Conservation (phyloP, 176 grass and related monocot genomes). For the Lolium multiflorum region DNA sequence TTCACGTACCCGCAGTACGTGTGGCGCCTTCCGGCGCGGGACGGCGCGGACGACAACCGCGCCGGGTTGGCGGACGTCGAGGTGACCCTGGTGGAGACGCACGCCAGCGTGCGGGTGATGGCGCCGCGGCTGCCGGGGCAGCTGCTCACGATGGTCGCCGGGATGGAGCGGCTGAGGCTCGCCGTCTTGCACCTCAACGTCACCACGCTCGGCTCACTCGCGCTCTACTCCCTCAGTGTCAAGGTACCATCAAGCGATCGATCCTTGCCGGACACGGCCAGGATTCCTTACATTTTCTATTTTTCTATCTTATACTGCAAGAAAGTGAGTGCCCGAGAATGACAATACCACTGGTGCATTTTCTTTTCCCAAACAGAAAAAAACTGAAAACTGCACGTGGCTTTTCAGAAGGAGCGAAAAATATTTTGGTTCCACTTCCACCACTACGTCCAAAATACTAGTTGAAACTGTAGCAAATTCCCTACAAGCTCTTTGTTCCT, state of each 20-base stretch:
- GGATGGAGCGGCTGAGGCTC: constrained; percentile 65
- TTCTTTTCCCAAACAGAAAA: background rate
- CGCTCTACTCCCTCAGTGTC: constrained; percentile 80
- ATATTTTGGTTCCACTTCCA: background rate
- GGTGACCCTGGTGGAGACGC: constrained; percentile 76
- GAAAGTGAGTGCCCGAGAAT: background rate
- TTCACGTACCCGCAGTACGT: constrained; percentile 85
- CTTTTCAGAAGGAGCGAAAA: background rate
- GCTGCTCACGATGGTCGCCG: constrained; percentile 70
- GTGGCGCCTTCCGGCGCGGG: constrained; percentile 53
- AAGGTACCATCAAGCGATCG: constrained; percentile 58
- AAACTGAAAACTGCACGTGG: background rate
- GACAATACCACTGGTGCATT: background rate
- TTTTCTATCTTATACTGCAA: background rate
- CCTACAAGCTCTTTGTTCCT: background rate
- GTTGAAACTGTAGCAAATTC: background rate
- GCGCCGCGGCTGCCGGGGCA: constrained; percentile 62
- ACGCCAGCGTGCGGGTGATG: constrained; percentile 69
- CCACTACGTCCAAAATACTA: background rate
- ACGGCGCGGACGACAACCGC: constrained; percentile 35
- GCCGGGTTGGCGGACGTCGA: constrained; percentile 76
- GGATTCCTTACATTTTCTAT: background rate
- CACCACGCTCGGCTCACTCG: constrained; percentile 57
- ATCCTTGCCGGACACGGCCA: background rate
- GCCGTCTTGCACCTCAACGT: constrained; percentile 83